Percentiles rank a stretch among this genome's conserved stretches.
Conservation (phyloP, 148 eudicot genomes). For the Talinum fruticosum region DNA sequence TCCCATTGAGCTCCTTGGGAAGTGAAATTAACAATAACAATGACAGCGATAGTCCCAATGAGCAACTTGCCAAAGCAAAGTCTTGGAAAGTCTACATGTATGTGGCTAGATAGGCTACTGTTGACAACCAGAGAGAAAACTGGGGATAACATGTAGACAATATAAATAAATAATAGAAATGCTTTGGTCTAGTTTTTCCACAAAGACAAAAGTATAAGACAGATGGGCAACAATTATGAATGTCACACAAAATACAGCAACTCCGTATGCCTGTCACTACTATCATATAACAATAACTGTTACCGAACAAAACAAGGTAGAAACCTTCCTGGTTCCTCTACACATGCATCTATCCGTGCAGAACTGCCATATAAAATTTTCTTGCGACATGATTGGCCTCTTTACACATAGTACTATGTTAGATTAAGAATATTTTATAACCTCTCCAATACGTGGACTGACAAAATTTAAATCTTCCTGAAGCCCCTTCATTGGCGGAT, state of each 20-base stretch:
- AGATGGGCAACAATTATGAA: background rate
- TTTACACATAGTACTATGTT: background rate
- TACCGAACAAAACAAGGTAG: background rate
- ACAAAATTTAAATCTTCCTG: conserved; percentile 97
- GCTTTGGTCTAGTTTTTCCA: background rate
- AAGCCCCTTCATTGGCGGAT: conserved; percentile 91
- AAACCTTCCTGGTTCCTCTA: background rate
- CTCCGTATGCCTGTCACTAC: background rate
- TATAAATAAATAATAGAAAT: background rate
- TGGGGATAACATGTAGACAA: background rate
- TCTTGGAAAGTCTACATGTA: background rate
- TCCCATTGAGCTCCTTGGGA: background rate
- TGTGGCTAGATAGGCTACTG: background rate
- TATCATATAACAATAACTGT: background rate
- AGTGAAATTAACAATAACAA: background rate
- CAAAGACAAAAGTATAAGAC: background rate
- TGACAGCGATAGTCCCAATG: background rate
- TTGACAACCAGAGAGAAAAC: background rate
- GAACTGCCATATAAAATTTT: background rate
- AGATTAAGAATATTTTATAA: conserved; percentile 25
- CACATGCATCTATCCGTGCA: background rate
- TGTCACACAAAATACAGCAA: background rate
- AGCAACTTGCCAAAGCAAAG: background rate
- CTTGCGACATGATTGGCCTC: background rate
- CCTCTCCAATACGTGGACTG: conserved; percentile 99